Evolutionary conservation across 2,329 filamentous ascomycete species (phyloP).

Genomic region (Hypoxylon sp.): DNA sequence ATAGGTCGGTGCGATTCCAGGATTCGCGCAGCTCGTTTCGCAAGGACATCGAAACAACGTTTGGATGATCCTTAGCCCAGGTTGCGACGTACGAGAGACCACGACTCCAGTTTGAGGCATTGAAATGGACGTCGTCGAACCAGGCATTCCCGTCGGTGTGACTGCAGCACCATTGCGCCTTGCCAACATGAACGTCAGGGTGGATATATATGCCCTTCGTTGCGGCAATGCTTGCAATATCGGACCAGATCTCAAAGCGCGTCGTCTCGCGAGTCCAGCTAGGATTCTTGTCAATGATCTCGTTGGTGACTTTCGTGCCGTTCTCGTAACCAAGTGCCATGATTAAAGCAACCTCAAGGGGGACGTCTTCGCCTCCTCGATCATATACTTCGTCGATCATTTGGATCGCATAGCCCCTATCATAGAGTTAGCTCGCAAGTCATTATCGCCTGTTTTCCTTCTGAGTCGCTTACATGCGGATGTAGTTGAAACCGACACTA

Average conservation of each 20-base stretch:
- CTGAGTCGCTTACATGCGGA: conserved; percentile 60
- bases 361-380: conserved; percentile 58
- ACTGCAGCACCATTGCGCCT: conserved; percentile 63
- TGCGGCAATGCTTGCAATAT: conserved; percentile 56
- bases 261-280: conserved; percentile 64
- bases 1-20: conserved; percentile 55
- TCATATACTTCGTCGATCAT: conserved; percentile 67
- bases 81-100: conserved; percentile 67
- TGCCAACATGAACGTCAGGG: conserved; percentile 60
- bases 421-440: conserved; percentile 20
- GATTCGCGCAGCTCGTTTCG: conserved; percentile 61
- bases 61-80: conserved; percentile 60
- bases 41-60: conserved; percentile 59
- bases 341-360: conserved; percentile 58
- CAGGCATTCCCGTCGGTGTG: conserved; percentile 67
- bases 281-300: conserved; percentile 67
- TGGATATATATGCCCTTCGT: conserved; percentile 58
- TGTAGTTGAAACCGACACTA: conserved; percentile 68
- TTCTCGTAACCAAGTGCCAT: conserved; percentile 63
- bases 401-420: conserved; percentile 67
- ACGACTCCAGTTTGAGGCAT: conserved; percentile 68
- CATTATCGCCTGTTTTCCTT: background rate
- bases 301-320: conserved; percentile 62
- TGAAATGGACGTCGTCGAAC: conserved; percentile 70
- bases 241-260: conserved; percentile 60